Evolutionary conservation across 345 rosid genomes (phyloP), one percentile per base, ranked within the genome.

Genomic region (Stellera chamaejasme): DNA sequence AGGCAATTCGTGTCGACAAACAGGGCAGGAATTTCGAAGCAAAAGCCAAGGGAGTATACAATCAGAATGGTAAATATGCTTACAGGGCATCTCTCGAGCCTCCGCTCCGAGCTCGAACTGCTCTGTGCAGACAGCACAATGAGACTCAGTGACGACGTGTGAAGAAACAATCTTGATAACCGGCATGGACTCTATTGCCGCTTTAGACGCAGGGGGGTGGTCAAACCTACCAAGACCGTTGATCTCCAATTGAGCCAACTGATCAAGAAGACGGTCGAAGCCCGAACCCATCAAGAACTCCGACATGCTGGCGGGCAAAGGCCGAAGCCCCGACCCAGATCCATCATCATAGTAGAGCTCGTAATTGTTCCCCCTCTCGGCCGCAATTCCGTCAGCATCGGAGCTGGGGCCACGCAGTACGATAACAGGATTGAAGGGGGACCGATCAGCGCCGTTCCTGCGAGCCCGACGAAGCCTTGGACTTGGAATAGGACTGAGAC

Each of bases 201-300:
- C 80, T 51, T 79, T 82, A 0, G 84, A 77, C 42, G 88, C 85
- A 6, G 85, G 84, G 12, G 79, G 71, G 23, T 73, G 76, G 60
- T 80, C 83, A 10, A 75, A 69, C 44, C 83, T 58, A 6, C 74
- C 74, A 4, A 75, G 58, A 10, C 79, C 83, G 15, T 70, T 73
- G 16, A 66, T 58, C 60, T 85, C 93, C 48, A 73, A 39, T 42
- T 80, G 93, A 27, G 80, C 60, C 59, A 85, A 64, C 70, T 82
- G 82, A 58, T 80, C 88, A 9, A 85, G 81, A 48, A 85, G 72
- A 52, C 88, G 72, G 48, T 85, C 86, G 53, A 85, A 82, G n/a
- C 88, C 88, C 15, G 86, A 85, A 13, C 82, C 84, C 79, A 85
- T 80, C 71, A 85, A 71, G 60, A 85, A 80, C 58, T 82, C 93